Evolutionary conservation across 352 stramenopile species (phyloP), one percentile per base, ranked within the genome.

Genomic region (Thraustochytrium striatum): DNA sequence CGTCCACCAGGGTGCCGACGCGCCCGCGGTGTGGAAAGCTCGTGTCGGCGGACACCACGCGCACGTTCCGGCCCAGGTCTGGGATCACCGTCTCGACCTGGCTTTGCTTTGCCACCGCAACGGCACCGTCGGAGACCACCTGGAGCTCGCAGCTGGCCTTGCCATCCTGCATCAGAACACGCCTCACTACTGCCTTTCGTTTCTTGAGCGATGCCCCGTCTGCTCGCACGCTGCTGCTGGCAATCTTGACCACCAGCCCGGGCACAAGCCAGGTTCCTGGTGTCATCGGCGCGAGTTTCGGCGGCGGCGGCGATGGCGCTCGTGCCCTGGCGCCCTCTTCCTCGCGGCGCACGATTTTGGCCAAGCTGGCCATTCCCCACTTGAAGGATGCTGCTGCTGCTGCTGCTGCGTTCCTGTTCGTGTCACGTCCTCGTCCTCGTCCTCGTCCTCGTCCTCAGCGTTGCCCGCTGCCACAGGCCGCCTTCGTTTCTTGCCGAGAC

Each of bases 241-340:
- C 36, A 32, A 75, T 75, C 50, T 75, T 75, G 8, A 75, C 65
- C 8, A 75, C 39, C 19, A 75, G 65, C 21, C 65, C 65, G 5
- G 65, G 44, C 21, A 72, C 41, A 3, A 70, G 41, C 59, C 59
- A 70, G 33, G 33, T 38, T 5, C 59, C 59, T 13, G 30, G 21
- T n/a, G n/a, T n/a, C 9, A 70, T 7, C 16, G 53, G 11, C 28
- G 16, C 55, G 30, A 21, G 16, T 38, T 3, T 39, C 25, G 21
- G 19, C 28, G 13, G 11, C 11, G 19, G 28, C 21, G 39, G 13
- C 13, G 39, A 13, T 47, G 39, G 5, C 5, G 5, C 5, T 13
- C 5, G 5, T 13, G 5, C 39, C 5, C 13, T 47, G 39, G 39
- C 39, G 39, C 39, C 5, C 13, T 47, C 39, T 47, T 47, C n/a